Base-by-base conservation (phyloP, 176 grass and related monocot genomes). In the Raddia distichophylla region DNA sequence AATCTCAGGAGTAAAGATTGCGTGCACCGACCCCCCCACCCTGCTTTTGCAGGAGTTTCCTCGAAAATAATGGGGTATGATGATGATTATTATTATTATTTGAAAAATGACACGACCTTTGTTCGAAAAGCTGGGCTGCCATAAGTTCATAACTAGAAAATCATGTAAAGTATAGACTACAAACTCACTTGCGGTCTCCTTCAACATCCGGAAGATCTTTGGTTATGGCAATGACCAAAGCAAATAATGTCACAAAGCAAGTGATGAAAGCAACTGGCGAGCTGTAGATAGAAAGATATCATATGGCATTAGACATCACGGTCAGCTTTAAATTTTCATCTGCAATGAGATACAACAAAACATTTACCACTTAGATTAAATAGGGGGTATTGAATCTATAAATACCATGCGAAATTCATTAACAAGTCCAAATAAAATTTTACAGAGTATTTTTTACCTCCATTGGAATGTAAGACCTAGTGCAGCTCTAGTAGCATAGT, bases 121-220 rank as follows among this genome's bases (percentile, higher is more conserved):
- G 2, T 44, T 60, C 10, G 33, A 60, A 78, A 74, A 64, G 47
- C 59, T 55, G 27, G 10, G n/a, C 7, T 2, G 73, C 44, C 3
- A 37, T 58, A 46, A 44, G 2, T 76, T 47, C 8, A 63, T 16
- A 58, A 44, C 37, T n/a, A 71, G n/a, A n/a, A n/a, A n/a, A n/a
- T n/a, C 34, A n/a, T 34, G 57, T 46, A 86, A 17, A 64, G 32
- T 34, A 64, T 46, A 86, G 20, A 64, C 48, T 71, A 86, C 44
- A 82, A 84, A 84, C 86, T 89, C 84, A 99, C 96, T 95, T 99
- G 86, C 91, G 96, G 83, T 99, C 96, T 6, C 96, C 96, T 86
- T 99, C 96, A 61, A 99, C 96, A 88, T 99, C 96, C 34, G 96
- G 96, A 78, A 99, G 93, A 84, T 99, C 96, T 86, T 99, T 99